These are phyloP conservation scores for Trypanosoma caninum DNA, from an alignment of 208 protist genomes.

Conservation along the genomic window DNA sequence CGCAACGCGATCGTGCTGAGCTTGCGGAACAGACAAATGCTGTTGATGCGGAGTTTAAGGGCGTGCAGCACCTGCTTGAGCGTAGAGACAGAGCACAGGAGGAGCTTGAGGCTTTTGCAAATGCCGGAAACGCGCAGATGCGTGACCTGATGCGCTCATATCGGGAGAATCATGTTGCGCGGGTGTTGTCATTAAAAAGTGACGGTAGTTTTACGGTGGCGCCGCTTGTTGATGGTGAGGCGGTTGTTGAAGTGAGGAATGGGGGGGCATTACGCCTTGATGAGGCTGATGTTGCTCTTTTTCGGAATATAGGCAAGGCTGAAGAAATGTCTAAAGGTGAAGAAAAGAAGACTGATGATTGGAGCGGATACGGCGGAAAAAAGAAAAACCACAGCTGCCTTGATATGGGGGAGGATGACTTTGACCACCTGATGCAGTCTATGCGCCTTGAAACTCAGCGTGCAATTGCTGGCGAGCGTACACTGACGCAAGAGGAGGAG, in stretches of 20 bases:
- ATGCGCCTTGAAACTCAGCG: conserved; percentile 62
- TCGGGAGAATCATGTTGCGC: conserved; percentile 34
- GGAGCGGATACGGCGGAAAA: background rate
- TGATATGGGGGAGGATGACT: conserved; percentile 46
- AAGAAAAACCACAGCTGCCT: background rate
- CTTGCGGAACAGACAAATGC: conserved; percentile 52
- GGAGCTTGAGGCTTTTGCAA: conserved; percentile 53
- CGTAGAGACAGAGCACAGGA: conserved; percentile 57
- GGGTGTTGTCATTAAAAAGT: conserved; percentile 39
- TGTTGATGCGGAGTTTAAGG: conserved; percentile 67
- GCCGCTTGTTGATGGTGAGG: conserved; percentile 8
- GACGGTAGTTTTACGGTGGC: conserved; percentile 41
- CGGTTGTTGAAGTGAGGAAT: background rate
- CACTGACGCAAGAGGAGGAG: conserved; percentile 60
- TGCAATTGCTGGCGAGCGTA: conserved; percentile 61
- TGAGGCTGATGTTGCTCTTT: conserved; percentile 15
- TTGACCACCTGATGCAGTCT: conserved; percentile 62
- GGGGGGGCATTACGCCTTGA: conserved; percentile 9
- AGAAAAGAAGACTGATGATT: background rate
- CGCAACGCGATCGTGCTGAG: conserved; percentile 63
- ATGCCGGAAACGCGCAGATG: conserved; percentile 56
- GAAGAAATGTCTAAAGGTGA: background rate
- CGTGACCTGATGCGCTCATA: conserved; percentile 40
- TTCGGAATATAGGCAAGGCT: conserved; percentile 18
- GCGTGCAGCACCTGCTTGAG: conserved; percentile 63